Conservation (phyloP, 2,329 filamentous ascomycete genomes). For the Diaporthe velutina region DNA sequence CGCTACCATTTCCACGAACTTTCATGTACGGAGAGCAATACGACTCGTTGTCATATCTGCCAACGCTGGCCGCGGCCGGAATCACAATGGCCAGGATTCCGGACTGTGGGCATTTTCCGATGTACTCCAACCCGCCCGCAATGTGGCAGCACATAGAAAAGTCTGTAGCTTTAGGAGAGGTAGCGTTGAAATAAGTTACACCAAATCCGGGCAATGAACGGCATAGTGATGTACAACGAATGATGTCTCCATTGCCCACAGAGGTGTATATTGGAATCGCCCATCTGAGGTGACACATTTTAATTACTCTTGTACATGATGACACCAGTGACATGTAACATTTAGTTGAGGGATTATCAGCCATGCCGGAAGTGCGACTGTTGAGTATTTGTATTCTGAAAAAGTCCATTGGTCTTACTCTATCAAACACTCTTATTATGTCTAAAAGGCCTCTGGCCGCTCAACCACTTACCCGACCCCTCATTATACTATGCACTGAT, state of each 20-base stretch:
- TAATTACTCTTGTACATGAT: too few relatives aligned
- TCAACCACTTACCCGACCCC: too few relatives aligned
- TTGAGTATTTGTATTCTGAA: background rate
- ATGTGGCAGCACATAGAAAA: slow-evolving; percentile 3
- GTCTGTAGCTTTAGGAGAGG: background rate
- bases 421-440: too few relatives aligned
- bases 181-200: background rate
- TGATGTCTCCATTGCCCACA: background rate
- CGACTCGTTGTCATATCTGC: background rate
- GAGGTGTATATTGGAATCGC: background rate
- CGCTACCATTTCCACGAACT: background rate
- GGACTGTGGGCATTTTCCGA: background rate
- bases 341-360: background rate
- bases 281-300: too few relatives aligned
- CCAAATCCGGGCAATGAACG: background rate
- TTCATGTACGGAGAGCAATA: slow-evolving; percentile 5
- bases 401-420: too few relatives aligned
- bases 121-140: background rate
- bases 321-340: too few relatives aligned
- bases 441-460: too few relatives aligned
- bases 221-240: accelerated
- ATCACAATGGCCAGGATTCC: background rate
- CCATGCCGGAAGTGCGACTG: too few relatives aligned
- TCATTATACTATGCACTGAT: background rate
- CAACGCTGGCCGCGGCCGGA: background rate